phyloP scores from a whole-genome alignment of 1,284 basidiomycete species.

The Sutorius eximius region DNA sequence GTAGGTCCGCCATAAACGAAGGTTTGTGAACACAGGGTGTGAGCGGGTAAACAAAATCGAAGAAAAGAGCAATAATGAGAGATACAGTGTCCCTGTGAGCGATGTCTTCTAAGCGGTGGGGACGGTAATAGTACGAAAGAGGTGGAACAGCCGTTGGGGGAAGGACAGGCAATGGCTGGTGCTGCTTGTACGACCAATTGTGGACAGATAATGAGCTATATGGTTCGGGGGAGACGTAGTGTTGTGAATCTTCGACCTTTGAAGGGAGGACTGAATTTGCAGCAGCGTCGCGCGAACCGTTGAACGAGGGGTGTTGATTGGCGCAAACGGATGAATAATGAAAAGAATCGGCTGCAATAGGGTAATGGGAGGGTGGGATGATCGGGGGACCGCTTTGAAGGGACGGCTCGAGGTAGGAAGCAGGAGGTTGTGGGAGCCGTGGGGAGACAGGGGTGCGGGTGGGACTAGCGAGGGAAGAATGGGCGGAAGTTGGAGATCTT shows the following conservation, averaged over 20 bases:
- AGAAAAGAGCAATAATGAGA: slow-evolving; percentile 80
- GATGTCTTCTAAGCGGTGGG: slow-evolving; percentile 71
- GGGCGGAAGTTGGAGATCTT: slow-evolving; percentile 50
- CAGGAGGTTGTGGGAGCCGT: slow-evolving; percentile 43
- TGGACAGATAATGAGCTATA: slow-evolving; percentile 63
- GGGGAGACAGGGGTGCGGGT: slow-evolving; percentile 49
- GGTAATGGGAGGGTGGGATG: slow-evolving; percentile 66
- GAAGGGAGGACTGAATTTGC: slow-evolving; percentile 29
- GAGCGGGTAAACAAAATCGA: slow-evolving; percentile 85
- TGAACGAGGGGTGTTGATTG: slow-evolving; percentile 40
- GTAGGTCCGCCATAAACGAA: slow-evolving; percentile 83
- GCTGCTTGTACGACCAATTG: slow-evolving; percentile 71
- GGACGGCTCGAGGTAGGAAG: slow-evolving; percentile 53
- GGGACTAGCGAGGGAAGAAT: slow-evolving; percentile 47
- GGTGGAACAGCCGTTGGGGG: slow-evolving; percentile 60
- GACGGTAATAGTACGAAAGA: slow-evolving; percentile 66
- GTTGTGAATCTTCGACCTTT: slow-evolving; percentile 46
- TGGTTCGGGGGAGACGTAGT: slow-evolving; percentile 48
- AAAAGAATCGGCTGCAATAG: slow-evolving; percentile 67
- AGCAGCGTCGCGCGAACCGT: slow-evolving; percentile 31
- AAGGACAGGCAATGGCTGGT: slow-evolving; percentile 49
- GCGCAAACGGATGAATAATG: slow-evolving; percentile 44
- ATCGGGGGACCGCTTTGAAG: slow-evolving; percentile 40
- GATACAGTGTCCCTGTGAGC: slow-evolving; percentile 75
- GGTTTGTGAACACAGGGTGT: slow-evolving; percentile 82